Evolutionary conservation across 2,329 filamentous ascomycete genomes (phyloP).

Genomic region (Harringtonia lauricola): DNA sequence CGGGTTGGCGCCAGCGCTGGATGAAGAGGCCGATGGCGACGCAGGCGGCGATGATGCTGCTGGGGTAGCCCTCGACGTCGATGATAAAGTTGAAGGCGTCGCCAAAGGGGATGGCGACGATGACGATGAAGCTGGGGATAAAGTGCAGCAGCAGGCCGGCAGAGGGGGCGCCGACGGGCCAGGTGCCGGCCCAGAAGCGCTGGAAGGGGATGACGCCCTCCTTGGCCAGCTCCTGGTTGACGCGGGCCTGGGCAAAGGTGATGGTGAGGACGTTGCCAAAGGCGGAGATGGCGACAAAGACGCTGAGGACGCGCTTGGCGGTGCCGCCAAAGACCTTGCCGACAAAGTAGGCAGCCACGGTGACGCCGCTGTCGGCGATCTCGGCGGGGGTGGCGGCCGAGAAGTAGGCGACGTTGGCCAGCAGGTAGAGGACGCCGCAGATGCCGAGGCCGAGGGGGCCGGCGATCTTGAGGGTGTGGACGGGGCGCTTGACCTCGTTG

Average conservation of each 20-base stretch:
- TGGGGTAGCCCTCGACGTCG: conserved; percentile 26
- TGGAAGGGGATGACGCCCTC: conserved; percentile 55
- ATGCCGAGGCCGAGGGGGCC: conserved; percentile 47
- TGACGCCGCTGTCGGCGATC: conserved; percentile 44
- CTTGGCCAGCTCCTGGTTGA: conserved; percentile 58
- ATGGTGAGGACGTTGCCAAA: conserved; percentile 52
- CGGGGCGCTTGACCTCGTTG: conserved; percentile 54
- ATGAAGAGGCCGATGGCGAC: conserved; percentile 31
- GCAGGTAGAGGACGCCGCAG: conserved; percentile 49
- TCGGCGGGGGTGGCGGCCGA: conserved; percentile 48
- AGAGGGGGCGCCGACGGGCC: conserved; percentile 55
- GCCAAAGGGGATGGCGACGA: conserved; percentile 14
- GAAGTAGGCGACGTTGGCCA: conserved; percentile 57
- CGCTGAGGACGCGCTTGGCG: conserved; percentile 46
- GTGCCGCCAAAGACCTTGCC: conserved; percentile 46
- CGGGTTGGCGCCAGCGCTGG: conserved; percentile 22
- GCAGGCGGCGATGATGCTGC: conserved; percentile 44
- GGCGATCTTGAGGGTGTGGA: conserved; percentile 52
- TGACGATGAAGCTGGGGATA: conserved; percentile 50
- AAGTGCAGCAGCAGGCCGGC: conserved; percentile 52
- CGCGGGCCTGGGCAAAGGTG: conserved; percentile 55
- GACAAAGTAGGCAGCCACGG: conserved; percentile 52
- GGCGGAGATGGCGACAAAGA: conserved; percentile 49
- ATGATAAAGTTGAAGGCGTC: conserved; percentile 55
- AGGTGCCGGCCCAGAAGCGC: conserved; percentile 50